Conservation (phyloP, 192 early-diverging fungal species). For the Gonapodya sp. region DNA sequence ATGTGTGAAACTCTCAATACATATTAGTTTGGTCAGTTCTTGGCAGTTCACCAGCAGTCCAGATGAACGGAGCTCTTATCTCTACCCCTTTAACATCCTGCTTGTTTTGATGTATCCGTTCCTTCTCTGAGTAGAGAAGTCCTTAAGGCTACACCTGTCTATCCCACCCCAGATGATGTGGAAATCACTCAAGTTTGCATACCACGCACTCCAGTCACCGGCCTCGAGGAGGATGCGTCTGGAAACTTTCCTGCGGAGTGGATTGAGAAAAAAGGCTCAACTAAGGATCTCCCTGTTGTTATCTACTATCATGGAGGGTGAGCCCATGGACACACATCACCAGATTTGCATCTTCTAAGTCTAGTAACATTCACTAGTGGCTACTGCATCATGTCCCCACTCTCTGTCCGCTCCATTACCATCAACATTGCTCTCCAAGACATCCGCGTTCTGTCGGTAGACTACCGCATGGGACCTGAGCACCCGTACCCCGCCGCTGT, state of each 20-base stretch:
- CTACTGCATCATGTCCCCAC: not conserved
- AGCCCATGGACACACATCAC: not conserved
- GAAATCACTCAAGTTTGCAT: not conserved
- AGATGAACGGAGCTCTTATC: no score
- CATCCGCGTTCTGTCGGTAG: not conserved
- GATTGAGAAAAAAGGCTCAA: not conserved
- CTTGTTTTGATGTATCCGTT: no score
- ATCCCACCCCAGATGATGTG: not conserved
- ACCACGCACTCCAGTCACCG: not conserved
- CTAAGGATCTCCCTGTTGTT: not conserved
- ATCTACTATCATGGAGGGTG: slow-evolving; percentile 5
- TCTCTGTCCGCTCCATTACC: not conserved
- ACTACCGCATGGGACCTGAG: slow-evolving; percentile 2
- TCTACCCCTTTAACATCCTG: no score
- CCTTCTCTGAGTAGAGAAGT: not conserved
- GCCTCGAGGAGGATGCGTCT: slow-evolving; percentile 3
- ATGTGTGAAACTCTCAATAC: no score
- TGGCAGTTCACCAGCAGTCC: no score
- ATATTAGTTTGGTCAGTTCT: no score
- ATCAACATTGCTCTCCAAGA: not conserved
- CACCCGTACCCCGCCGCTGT: not conserved
- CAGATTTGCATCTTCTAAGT: no score
- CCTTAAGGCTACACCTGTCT: not conserved
- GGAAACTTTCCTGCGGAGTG: slow-evolving; percentile 5
- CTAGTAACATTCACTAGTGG: no score